Evolutionary conservation across 2,329 filamentous ascomycete species (phyloP), one percentile per base, ranked within the genome.

Genomic region (Pseudogymnoascus sp.): DNA sequence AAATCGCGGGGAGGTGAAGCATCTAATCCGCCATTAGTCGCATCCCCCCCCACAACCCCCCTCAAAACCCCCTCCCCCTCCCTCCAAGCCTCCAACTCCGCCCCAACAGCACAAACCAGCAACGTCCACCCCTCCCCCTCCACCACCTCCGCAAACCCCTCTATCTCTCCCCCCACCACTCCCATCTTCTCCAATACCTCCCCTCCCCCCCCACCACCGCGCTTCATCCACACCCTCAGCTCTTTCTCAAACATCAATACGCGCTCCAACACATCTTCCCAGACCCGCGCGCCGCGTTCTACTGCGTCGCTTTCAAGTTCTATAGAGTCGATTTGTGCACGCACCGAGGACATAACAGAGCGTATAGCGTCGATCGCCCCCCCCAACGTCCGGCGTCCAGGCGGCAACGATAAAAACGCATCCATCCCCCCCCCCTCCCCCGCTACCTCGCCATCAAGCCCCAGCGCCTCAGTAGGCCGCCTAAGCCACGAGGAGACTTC

Each of bases 31-130:
- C n/a, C n/a, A n/a, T n/a, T n/a, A n/a, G n/a, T n/a, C n/a, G n/a
- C n/a, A n/a, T n/a, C n/a, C n/a, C n/a, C n/a, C n/a, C 39, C 16
- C n/a, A 42, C 39, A n/a, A 42, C 39, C 16, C 39, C 39, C n/a
- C 8, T 42, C n/a, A 90, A 75, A 45, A 90, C 77, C 2, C 77
- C 73, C 68, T 81, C 80, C 1, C 86, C 86, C 69, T 87, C 82
- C 34, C 76, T 77, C 65, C 90, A 86, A 2, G 87, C 86, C 64
- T 88, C 86, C 1, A 89, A 71, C 72, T 91, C 90, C 0, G 90
- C 89, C 0, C 89, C 88, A 36, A 93, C 85, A 10, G 88, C 89
- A 61, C 85, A 89, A 4, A 92, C 86, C 16, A 93, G 78, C 14
- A 93, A 76, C 64, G 88, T 92, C 89, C 90, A 93, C 14, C 81